Conservation (phyloP, 2,329 filamentous ascomycete species). For the Talaromyces sp. region DNA sequence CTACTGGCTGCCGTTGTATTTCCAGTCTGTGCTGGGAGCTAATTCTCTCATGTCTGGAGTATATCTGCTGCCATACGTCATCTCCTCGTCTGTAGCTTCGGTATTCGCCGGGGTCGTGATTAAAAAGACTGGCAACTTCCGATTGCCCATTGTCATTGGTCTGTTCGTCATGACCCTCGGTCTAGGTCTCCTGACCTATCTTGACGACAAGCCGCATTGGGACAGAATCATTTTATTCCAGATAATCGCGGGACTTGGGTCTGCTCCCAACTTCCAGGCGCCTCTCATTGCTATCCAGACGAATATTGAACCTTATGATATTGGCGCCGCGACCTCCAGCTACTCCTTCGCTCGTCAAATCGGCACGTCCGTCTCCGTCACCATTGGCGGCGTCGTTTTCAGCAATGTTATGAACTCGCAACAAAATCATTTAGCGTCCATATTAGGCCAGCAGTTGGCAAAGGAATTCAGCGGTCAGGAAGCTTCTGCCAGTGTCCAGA, state of each 20-base stretch:
- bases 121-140: neutral
- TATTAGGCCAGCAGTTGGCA: neutral
- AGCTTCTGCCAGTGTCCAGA: neutral
- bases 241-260: neutral
- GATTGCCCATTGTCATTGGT: neutral
- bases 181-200: neutral
- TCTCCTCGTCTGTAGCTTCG: neutral
- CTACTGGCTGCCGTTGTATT: slow-evolving; percentile 82
- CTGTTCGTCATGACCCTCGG: neutral
- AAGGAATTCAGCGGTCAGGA: neutral
- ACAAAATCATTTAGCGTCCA: neutral
- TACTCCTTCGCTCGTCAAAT: neutral
- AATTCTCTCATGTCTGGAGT: slow-evolving; percentile 52
- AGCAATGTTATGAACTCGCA: neutral
- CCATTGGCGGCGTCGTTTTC: neutral
- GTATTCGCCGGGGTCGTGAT: neutral
- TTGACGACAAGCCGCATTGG: neutral
- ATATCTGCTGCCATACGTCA: neutral
- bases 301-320: neutral
- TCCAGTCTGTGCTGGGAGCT: slow-evolving; percentile 67
- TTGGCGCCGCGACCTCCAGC: neutral
- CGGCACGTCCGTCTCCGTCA: neutral
- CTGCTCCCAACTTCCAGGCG: neutral
- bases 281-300: neutral
- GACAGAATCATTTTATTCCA: neutral